Evolutionary conservation across 371 early-diverging fungal genomes (phyloP), one percentile per base, ranked within the genome.

Genomic region (Hamiltosporidium tvaerminnensis): DNA sequence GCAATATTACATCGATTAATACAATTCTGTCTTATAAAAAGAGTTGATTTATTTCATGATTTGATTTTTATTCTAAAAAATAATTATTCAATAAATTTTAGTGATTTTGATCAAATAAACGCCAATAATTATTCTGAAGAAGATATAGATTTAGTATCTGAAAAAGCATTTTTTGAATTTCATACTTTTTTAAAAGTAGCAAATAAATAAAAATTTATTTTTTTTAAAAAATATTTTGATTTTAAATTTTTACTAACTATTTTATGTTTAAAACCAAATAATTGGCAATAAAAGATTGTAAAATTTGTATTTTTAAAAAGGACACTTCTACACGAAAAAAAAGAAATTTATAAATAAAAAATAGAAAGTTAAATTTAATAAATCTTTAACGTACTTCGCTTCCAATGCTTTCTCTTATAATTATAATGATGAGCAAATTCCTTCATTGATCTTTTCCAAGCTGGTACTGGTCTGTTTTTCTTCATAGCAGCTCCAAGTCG

Each of bases 401-500:
- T 71, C 68, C 70, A 76, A 57, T 72, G 61, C 61, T 74, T 71
- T 70, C 68, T 73, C 47, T 68, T 68, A 33, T 49, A 53, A 54
- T 76, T 76, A 52, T 67, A 72, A 37, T 70, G 53, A 37, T 72
- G 66, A 16, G 47, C 69, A 50, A 65, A 61, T 63, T 64, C 74
- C 52, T 67, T 69, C 30, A 73, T 50, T 36, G 47, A 32, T 65
- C 77, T 73, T 47, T 76, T 76, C 74, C 74, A 76, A 52, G 69
- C 64, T 23, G 77, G 77, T 12, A 74, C 61, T 10, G 65, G 52
- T 66, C 69, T 69, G 65, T 76, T 76, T 35, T 50, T 65, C 58
- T 55, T 67, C 50, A 66, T 61, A 56, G 77, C 77, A 53, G 47
- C 72, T 54, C 67, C 65, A 49, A 76, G 52, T 66, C 74, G 65